phyloP scores from a whole-genome alignment of 257 asterid genomes.

The Gentiana straminea region DNA sequence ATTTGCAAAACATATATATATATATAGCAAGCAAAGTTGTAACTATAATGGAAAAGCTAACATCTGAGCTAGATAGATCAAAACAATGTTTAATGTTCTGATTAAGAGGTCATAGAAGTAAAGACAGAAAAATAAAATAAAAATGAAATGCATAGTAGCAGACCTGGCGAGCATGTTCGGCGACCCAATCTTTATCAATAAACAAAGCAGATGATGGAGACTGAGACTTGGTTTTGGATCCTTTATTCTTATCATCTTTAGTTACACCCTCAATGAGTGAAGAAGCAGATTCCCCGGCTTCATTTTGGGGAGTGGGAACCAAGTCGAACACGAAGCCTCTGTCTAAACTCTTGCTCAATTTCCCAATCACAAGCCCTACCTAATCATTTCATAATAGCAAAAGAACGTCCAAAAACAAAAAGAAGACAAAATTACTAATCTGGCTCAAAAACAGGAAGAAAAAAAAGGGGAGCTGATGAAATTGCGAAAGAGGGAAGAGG shows the following conservation, averaged over 20 bases:
- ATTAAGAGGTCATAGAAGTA: neutral
- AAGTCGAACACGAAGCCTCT: slow-evolving; percentile 77
- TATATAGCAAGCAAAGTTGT: too few relatives aligned
- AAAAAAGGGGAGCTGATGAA: neutral
- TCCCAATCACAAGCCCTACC: slow-evolving; percentile 92
- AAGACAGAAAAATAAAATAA: neutral
- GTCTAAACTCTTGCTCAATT: slow-evolving; percentile 59
- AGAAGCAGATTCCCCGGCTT: slow-evolving; percentile 70
- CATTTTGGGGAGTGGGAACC: slow-evolving; percentile 85
- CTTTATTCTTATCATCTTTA: slow-evolving; percentile 43
- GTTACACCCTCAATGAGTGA: slow-evolving; percentile 34
- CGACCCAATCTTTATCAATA: slow-evolving; percentile 75
- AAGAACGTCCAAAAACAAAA: too few relatives aligned
- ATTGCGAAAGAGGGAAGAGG: neutral
- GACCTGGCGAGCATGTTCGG: slow-evolving; percentile 99
- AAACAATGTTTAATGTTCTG: neutral
- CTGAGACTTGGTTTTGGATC: slow-evolving; percentile 54
- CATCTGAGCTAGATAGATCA: neutral
- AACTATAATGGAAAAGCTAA: too few relatives aligned
- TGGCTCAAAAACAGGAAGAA: neutral
- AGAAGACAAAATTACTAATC: neutral
- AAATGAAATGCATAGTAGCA: neutral
- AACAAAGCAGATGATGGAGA: slow-evolving; percentile 50
- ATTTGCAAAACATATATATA: too few relatives aligned
- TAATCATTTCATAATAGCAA: slow-evolving; percentile 8